Conservation (phyloP, 106 monocot species). For the Apostasia ramifera region DNA sequence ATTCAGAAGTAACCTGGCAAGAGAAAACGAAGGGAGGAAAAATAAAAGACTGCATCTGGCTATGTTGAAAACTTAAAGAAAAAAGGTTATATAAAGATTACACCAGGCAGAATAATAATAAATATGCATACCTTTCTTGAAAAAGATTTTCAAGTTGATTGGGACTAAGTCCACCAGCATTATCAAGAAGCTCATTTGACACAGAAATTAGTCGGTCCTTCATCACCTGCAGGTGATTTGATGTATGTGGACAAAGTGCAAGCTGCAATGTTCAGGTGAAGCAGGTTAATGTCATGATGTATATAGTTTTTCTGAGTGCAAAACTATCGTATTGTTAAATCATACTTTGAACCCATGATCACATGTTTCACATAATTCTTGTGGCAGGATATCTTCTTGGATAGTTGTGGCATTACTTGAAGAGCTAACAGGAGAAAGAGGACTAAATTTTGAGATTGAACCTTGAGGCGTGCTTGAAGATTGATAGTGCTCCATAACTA, state of each 20-base stretch:
- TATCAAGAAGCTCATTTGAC: conserved; percentile 93
- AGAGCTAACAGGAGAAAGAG: conserved; percentile 28
- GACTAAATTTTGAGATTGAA: conserved; percentile 28
- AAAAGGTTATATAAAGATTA: not conserved
- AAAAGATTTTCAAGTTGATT: conserved; percentile 51
- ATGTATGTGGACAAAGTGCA: conserved; percentile 74
- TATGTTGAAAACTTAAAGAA: conserved; percentile 1
- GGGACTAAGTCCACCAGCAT: conserved; percentile 51
- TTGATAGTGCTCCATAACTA: conserved; percentile 87
- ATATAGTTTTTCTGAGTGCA: not conserved
- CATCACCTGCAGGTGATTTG: conserved; percentile 70
- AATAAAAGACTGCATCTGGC: not conserved
- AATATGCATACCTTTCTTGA: conserved; percentile 53
- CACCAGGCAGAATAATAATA: not conserved
- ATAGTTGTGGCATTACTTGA: conserved; percentile 2
- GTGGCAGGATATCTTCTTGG: conserved; percentile 28
- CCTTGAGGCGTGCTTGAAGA: conserved; percentile 50
- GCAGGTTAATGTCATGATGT: not conserved
- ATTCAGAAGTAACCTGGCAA: conserved; percentile 56
- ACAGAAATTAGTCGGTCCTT: conserved; percentile 74
- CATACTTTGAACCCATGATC: conserved; percentile 65
- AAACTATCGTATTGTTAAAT: not conserved
- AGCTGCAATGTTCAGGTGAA: conserved; percentile 40
- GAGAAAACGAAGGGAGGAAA: conserved; percentile 2
- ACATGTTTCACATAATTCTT: conserved; percentile 63